Conservation (phyloP, 2,329 filamentous ascomycete genomes). For the Alternaria conjuncta region DNA sequence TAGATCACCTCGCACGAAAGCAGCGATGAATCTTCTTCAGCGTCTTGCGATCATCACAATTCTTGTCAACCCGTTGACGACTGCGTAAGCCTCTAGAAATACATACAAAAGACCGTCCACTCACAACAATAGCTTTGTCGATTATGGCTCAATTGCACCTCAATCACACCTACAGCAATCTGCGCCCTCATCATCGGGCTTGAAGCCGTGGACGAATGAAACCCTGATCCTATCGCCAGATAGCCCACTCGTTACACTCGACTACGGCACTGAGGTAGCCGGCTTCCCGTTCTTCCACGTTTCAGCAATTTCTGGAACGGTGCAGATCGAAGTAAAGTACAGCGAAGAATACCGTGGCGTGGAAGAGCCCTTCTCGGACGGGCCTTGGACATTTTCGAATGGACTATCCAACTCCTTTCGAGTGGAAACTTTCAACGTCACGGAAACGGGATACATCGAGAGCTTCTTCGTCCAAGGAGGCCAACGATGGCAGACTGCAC, state of each 20-base stretch:
- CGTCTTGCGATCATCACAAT: not conserved
- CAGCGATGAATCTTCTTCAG: not conserved
- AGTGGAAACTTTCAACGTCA: constrained; percentile 35
- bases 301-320: not conserved
- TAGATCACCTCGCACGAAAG: not conserved
- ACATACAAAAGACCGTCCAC: not conserved
- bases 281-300: constrained; percentile 21
- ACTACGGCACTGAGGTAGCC: constrained; percentile 25
- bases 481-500: constrained; percentile 51
- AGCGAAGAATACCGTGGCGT: not conserved
- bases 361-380: constrained; percentile 7
- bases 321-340: constrained; percentile 3
- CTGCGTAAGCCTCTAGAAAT: not conserved
- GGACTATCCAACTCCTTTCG: constrained; percentile 13
- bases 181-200: not conserved
- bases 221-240: constrained; percentile 10
- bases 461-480: constrained; percentile 52
- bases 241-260: constrained; percentile 9
- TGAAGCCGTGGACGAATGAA: not conserved
- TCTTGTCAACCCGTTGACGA: not conserved
- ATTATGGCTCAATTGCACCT: not conserved
- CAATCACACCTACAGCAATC: not conserved
- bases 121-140: not conserved
- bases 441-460: constrained; percentile 29
- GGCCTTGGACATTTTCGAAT: constrained; percentile 26